Percentiles rank a stretch among this genome's conserved stretches.
phyloP scores from a whole-genome alignment of 768 basidiomycete species.

The Leccinum olivaceopallidum region DNA sequence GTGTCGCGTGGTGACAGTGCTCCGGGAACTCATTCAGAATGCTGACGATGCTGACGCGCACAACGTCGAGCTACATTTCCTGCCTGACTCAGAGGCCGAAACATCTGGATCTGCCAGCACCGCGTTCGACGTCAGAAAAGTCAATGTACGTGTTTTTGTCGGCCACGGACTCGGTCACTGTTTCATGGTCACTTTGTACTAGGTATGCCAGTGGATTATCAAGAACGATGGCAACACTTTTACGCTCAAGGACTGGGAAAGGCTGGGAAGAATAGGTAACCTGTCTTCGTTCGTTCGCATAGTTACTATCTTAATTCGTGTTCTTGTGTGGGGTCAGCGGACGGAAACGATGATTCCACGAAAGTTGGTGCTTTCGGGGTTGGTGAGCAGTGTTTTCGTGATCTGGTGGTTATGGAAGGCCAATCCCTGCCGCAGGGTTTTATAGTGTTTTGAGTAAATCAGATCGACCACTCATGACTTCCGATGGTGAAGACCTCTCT shows the following conservation, averaged over 20 bases:
- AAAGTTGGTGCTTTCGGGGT: conserved; percentile 23
- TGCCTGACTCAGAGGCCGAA: conserved; percentile 21
- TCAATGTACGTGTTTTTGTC: neutral
- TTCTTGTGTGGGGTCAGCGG: conserved; percentile 1
- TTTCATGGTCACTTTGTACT: neutral
- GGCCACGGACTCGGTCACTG: neutral
- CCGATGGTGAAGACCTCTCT: conserved; percentile 3
- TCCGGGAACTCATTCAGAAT: conserved; percentile 57
- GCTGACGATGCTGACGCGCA: conserved; percentile 49
- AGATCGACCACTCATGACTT: conserved; percentile 15
- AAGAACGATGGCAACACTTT: conserved; percentile 11
- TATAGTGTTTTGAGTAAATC: conserved; percentile 21
- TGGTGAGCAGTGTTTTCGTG: conserved; percentile 3
- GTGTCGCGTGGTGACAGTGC: conserved; percentile 30
- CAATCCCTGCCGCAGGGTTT: conserved; percentile 11
- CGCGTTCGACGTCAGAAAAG: neutral
- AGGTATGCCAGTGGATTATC: conserved; percentile 17
- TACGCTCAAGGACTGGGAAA: conserved; percentile 11
- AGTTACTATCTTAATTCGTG: neutral
- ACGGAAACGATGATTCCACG: conserved; percentile 12
- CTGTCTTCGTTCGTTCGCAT: neutral
- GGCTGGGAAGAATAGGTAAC: conserved; percentile 18
- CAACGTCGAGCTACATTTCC: conserved; percentile 38
- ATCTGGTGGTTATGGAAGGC: neutral
- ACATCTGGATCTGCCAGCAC: neutral